Evolutionary conservation across 2,329 filamentous ascomycete genomes (phyloP).

Genomic region (Berkeleyomyces rouxiae): DNA sequence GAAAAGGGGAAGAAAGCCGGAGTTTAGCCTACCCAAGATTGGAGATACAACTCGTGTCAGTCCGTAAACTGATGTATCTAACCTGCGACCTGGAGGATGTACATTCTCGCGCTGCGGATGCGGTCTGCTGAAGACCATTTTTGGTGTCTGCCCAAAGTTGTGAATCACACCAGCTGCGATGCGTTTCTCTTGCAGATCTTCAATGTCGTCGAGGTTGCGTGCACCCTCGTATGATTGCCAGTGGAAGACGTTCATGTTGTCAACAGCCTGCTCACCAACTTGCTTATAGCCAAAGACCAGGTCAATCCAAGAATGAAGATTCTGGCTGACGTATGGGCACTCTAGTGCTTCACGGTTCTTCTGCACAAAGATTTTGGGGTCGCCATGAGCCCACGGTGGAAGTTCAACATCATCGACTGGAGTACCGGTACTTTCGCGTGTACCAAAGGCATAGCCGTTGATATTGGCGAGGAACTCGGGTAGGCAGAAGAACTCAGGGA

Average conservation of each 20-base stretch:
- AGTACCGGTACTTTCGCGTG: conserved; percentile 62
- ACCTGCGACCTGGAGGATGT: conserved; percentile 44
- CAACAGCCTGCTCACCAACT: conserved; percentile 76
- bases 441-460: conserved; percentile 87
- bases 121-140: conserved; percentile 74
- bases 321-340: conserved; percentile 77
- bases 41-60: conserved; percentile 66
- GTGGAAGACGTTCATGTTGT: conserved; percentile 89
- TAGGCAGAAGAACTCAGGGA: conserved; percentile 92
- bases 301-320: conserved; percentile 90
- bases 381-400: conserved; percentile 94
- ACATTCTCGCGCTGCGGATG: conserved; percentile 63
- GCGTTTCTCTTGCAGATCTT: conserved; percentile 69
- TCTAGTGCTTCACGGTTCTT: conserved; percentile 94
- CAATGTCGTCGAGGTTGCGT: conserved; percentile 79
- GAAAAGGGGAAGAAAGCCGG: neutral
- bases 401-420: conserved; percentile 72
- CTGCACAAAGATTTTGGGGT: conserved; percentile 85
- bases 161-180: conserved; percentile 93
- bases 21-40: conserved; percentile 23
- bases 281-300: conserved; percentile 90
- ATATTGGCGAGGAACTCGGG: conserved; percentile 90
- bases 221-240: conserved; percentile 89
- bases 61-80: conserved; percentile 58
- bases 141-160: conserved; percentile 94